Evolutionary conservation across 805 yeast genomes (phyloP).

Genomic region (Tetrapisispora fleetii): DNA sequence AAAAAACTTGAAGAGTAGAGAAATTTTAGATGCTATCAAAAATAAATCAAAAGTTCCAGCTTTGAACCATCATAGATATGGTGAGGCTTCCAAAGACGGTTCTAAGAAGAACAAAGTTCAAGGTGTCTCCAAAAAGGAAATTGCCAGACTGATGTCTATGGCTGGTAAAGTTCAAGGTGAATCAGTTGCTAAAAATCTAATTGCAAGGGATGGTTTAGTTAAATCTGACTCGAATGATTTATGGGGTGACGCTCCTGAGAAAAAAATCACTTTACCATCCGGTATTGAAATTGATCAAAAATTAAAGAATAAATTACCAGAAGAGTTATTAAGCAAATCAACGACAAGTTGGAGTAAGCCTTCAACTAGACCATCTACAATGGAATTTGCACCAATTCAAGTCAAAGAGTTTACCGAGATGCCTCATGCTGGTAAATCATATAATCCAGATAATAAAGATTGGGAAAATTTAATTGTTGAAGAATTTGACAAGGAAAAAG

Average conservation of each 20-base stretch:
- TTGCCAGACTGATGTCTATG: slow-evolving; percentile 55
- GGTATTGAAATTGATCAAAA: slow-evolving; percentile 21
- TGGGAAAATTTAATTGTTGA: slow-evolving; percentile 67
- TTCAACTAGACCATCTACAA: slow-evolving; percentile 44
- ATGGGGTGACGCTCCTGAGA: slow-evolving; percentile 45
- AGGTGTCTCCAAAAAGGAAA: slow-evolving; percentile 55
- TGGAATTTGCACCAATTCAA: slow-evolving; percentile 41
- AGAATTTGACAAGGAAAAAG: slow-evolving; percentile 58
- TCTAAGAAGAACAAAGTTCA: slow-evolving; percentile 34
- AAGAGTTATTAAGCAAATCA: slow-evolving; percentile 31
- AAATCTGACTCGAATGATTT: slow-evolving; percentile 48
- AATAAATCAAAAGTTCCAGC: slow-evolving; percentile 68
- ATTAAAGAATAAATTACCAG: slow-evolving; percentile 28
- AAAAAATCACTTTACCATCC: slow-evolving; percentile 18
- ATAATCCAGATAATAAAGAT: slow-evolving; percentile 71
- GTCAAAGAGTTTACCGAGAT: slow-evolving; percentile 41
- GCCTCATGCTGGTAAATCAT: slow-evolving; percentile 85
- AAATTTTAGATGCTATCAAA: slow-evolving; percentile 52
- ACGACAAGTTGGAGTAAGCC: slow-evolving; percentile 44
- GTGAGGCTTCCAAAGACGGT: slow-evolving; percentile 27
- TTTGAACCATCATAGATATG: slow-evolving; percentile 32
- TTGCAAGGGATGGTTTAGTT: slow-evolving; percentile 51
- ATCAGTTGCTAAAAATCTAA: slow-evolving; percentile 38
- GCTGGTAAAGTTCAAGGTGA: slow-evolving; percentile 65
- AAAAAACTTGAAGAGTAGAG: slow-evolving; percentile 46